Evolutionary conservation across 306 rosid species (phyloP).

Genomic region (Vigna reflexopilosa): DNA sequence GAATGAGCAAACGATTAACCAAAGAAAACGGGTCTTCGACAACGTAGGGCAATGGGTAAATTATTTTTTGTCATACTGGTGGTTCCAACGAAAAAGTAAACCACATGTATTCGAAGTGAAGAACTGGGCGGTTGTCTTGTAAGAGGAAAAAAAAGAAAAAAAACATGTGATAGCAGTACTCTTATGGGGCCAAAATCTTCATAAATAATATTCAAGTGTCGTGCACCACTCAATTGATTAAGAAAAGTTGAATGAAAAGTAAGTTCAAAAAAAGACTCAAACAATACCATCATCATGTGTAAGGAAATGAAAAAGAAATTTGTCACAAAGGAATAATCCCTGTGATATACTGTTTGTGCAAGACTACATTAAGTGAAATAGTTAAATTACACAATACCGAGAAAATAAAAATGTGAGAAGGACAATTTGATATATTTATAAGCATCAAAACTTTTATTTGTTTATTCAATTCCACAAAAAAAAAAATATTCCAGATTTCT

Average conservation of each 20-base stretch:
- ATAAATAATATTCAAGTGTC: constrained; percentile 9
- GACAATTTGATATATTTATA: background rate
- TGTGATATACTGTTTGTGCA: constrained; percentile 6
- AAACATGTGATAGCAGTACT: background rate
- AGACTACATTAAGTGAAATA: constrained; percentile 7
- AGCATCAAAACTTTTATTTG: constrained; percentile 19
- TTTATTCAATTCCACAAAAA: constrained; percentile 24
- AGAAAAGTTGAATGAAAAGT: constrained; percentile 22
- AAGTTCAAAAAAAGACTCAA: constrained; percentile 17
- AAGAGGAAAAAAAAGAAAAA: background rate
- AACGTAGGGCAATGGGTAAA: constrained; percentile 33
- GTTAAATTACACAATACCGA: constrained; percentile 9
- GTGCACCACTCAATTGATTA: constrained; percentile 12
- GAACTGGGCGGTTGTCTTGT: constrained; percentile 8
- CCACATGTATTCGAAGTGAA: constrained; percentile 25
- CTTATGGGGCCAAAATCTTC: constrained; percentile 19
- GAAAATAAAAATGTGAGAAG: constrained; percentile 25
- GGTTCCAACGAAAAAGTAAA: constrained; percentile 14
- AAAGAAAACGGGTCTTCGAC: constrained; percentile 24
- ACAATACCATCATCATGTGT: constrained; percentile 23
- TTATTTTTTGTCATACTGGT: background rate
- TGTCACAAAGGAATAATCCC: constrained; percentile 3
- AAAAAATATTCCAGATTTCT: background rate
- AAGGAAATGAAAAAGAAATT: constrained; percentile 12
- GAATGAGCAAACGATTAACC: constrained; percentile 35